phyloP scores from a whole-genome alignment of 495 filamentous ascomycete genomes.

The Tuber umbilicatum region DNA sequence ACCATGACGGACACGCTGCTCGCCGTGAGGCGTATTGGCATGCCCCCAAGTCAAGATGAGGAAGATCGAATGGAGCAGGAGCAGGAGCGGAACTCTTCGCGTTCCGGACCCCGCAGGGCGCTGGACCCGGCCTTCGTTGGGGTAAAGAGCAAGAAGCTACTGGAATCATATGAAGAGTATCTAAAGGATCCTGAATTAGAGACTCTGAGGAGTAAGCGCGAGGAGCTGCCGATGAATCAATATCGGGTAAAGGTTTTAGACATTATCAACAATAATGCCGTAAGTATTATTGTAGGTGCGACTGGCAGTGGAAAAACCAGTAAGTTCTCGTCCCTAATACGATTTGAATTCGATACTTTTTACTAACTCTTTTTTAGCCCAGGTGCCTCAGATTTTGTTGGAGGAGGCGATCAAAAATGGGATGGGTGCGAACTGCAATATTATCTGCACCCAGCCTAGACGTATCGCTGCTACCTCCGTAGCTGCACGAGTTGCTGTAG shows the following conservation, averaged over 20 bases:
- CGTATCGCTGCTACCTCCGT: conserved; percentile 54
- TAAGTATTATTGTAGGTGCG: conserved; percentile 53
- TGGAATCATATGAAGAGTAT: conserved; percentile 40
- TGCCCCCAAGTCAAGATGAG: conserved; percentile 43
- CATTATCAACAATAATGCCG: conserved; percentile 48
- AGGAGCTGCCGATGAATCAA: conserved; percentile 50
- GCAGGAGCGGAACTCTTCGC: conserved; percentile 17
- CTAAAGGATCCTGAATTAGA: conserved; percentile 40
- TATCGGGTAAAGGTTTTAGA: conserved; percentile 47
- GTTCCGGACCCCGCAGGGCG: conserved; percentile 18
- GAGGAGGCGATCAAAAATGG: conserved; percentile 49
- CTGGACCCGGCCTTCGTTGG: conserved; percentile 31
- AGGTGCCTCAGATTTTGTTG: conserved; percentile 56
- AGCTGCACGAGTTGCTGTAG: conserved; percentile 51
- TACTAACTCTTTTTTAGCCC: conserved; percentile 41
- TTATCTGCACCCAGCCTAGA: conserved; percentile 56
- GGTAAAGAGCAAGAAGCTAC: conserved; percentile 37
- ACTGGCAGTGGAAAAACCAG: conserved; percentile 58
- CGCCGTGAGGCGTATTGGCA: conserved; percentile 45
- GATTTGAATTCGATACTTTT: background rate
- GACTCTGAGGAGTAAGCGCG: conserved; percentile 43
- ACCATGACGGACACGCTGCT: conserved; percentile 46
- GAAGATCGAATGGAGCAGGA: conserved; percentile 25
- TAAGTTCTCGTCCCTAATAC: conserved; percentile 22
- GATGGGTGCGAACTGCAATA: conserved; percentile 47